Base-by-base conservation (phyloP, 2,329 filamentous ascomycete genomes). In the Fusarium pseudoanthophilum region DNA sequence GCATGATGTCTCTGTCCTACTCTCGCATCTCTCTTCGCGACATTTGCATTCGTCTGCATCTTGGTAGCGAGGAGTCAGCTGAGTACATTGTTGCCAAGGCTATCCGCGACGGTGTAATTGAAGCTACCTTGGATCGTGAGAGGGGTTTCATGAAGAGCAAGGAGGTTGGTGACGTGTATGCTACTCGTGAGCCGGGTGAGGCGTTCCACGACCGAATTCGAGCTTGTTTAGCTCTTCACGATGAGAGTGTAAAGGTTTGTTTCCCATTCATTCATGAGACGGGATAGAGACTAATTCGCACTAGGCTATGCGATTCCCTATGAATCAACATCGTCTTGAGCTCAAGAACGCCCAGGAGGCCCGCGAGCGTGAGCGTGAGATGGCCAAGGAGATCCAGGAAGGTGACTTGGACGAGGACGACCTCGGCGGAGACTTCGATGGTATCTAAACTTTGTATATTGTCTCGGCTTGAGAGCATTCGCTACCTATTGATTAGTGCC, bases 31-130 rank as follows among this genome's bases (percentile, higher is more conserved):
- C 95, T 3, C 89, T 99, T 63, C 92, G 96, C 66, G 96, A 99
- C 81, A 99, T 99, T 77, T 99, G 96, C 85, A 95, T 98, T 67
- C 93, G 96, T 53, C 88, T 99, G 57, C 95, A 97, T 59, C 87
- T 99, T 15, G 94, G 96, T 74, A 97, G 93, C 77, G 96, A 99
- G 82, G 96, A 99, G 87, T 97, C 94, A 46, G 96, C 96, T 16
- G 96, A 99, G 85, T 99, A 99, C 84, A 99, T 99, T 82, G 96
- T 98, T 40, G 96, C 96, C 74, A 99, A 99, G 87, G 96, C 96
- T 4, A 99, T 99, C 77, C 91, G 96, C 26, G 96, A 99, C 79
- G 96, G 96, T 67, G 96, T 98, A 63, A 98, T 98, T 66, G 95
- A 98, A 87, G 95, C 95, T 39, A 95, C 93, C 5, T 86, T 98